Base-by-base conservation (phyloP, 139 green algal genomes). In the Tetradesmus obliquus region DNA sequence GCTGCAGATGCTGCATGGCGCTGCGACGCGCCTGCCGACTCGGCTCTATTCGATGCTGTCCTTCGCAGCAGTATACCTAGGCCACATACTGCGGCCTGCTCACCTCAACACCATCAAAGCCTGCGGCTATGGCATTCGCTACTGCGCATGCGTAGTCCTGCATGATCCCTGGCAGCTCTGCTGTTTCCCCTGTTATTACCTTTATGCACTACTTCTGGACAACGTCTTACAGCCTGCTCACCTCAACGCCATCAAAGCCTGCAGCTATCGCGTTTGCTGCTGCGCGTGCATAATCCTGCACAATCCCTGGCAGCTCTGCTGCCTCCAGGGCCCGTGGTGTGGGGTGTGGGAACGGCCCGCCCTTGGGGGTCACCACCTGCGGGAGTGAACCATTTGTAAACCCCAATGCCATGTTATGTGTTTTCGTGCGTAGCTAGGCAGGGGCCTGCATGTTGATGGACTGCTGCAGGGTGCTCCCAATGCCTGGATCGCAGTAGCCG, bases 201-300 rank as follows among this genome's bases (percentile, higher is more conserved):
- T 45, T 45, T 45, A 45, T 45, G 32, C 32, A 45, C 32, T 45
- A 45, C 32, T 45, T 45, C 32, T 45, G 32, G 32, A 45, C 32
- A 45, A 45, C 32, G 0, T 45, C 32, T 45, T 45, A 45, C 32
- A 45, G 32, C 32, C 32, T 45, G 32, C 32, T 45, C 55, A 87
- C 82, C 55, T 87, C 82, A 13, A 91, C 58, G 3, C 88, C 88
- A n/a, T 91, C 88, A 81, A 91, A 91, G 24, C 88, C 88, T 24
- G 79, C 79, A 17, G 62, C 88, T 13, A 91, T 87, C 57, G 88
- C 24, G 57, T 91, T 91, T 3, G 9, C 2, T 10, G 88, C 88
- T 53, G 76, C 88, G n/a, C 62, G 4, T 6, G 32, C 88, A 15
- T 91, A 87, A 1, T 55, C 57, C 79, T 91, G 15, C n/a, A 91